Evolutionary conservation across 768 basidiomycete genomes (phyloP).

Genomic region (Phaeolepiota aurea): DNA sequence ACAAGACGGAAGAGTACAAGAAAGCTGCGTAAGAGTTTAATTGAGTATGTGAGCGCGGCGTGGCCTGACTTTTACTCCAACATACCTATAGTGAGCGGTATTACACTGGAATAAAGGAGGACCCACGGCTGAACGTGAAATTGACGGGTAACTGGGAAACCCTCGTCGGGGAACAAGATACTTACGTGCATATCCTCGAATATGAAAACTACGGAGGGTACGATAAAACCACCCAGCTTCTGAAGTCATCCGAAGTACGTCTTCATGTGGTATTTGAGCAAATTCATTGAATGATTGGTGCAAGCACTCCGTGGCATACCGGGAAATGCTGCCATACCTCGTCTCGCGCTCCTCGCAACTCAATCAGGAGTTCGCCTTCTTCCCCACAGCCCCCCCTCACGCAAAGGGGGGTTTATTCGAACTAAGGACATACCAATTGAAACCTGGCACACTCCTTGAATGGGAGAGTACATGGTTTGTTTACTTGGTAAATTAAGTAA

Average conservation of each 20-base stretch:
- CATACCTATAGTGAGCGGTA: constrained; percentile 62
- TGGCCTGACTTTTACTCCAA: constrained; percentile 3
- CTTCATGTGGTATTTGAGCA: constrained; percentile 1
- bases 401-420: constrained; percentile 91
- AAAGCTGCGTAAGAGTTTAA: constrained; percentile 62
- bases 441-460: constrained; percentile 85
- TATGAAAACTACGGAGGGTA: constrained; percentile 91
- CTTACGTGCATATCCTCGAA: constrained; percentile 75
- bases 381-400: constrained; percentile 84
- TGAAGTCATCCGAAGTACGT: constrained; percentile 60
- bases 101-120: constrained; percentile 73
- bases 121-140: constrained; percentile 70
- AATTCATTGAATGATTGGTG: too few species aligned
- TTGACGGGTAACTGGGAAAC: constrained; percentile 94
- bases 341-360: constrained; percentile 69
- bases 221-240: constrained; percentile 63
- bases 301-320: constrained; percentile 61
- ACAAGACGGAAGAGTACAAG: constrained; percentile 77
- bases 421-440: constrained; percentile 79
- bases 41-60: constrained; percentile 2
- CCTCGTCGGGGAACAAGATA: constrained; percentile 83
- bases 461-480: constrained; percentile 91
- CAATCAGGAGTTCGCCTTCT: constrained; percentile 91
- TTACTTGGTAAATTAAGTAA: constrained; percentile 2
- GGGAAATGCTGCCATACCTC: constrained; percentile 71